Percentiles rank a stretch among this genome's conserved stretches.
These are phyloP conservation scores for Hypoxylon subgilvum DNA, from an alignment of 495 filamentous ascomycete genomes.

Conservation along the genomic window DNA sequence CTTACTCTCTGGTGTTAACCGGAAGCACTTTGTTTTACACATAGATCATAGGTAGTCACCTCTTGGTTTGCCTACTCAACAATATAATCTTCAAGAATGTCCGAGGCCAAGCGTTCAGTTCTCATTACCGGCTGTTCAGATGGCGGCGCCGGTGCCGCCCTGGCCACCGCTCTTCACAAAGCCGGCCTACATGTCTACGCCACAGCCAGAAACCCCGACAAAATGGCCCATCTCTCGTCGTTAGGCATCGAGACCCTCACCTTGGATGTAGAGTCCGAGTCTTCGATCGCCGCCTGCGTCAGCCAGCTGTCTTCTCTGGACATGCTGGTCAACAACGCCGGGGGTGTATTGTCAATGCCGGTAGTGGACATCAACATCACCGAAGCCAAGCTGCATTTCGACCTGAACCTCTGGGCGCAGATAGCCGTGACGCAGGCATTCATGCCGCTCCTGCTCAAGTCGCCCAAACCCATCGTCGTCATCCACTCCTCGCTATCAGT, in stretches of 20 bases:
- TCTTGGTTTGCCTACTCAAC: too few relatives aligned
- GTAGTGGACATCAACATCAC: constrained; percentile 51
- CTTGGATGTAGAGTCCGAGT: constrained; percentile 42
- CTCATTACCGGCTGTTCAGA: constrained; percentile 56
- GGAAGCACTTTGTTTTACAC: too few relatives aligned
- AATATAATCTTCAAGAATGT: too few relatives aligned
- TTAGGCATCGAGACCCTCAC: constrained; percentile 38
- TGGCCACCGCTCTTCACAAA: constrained; percentile 45
- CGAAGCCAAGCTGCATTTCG: constrained; percentile 49
- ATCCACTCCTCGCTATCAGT: constrained; percentile 36
- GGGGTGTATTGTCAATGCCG: constrained; percentile 40
- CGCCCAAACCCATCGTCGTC: constrained; percentile 42
- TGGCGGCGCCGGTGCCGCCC: constrained; percentile 50
- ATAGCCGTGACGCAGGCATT: constrained; percentile 55
- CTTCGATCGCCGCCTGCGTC: constrained; percentile 33
- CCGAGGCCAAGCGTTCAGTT: constrained; percentile 7
- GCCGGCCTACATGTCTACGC: constrained; percentile 51
- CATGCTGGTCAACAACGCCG: constrained; percentile 59
- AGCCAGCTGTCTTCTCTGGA: constrained; percentile 45
- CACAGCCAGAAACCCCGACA: constrained; percentile 48
- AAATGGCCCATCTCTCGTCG: constrained; percentile 37
- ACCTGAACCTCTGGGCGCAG: constrained; percentile 57
- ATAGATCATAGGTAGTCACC: too few relatives aligned
- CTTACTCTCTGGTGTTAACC: too few relatives aligned
- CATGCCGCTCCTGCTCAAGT: constrained; percentile 49